phyloP scores from a whole-genome alignment of 495 filamentous ascomycete species.

The Collariella sp. region DNA sequence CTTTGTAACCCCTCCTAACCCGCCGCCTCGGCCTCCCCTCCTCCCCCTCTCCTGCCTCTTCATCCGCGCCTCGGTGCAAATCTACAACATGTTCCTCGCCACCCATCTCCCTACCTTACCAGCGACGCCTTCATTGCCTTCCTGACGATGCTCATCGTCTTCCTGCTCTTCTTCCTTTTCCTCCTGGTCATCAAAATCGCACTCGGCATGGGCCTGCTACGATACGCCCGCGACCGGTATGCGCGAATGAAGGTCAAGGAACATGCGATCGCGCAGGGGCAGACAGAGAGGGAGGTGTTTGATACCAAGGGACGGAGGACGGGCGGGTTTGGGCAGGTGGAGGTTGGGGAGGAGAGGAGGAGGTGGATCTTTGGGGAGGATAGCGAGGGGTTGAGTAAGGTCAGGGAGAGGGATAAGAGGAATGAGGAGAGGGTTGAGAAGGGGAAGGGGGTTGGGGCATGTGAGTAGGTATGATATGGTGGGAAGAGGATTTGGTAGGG shows the following conservation, averaged over 20 bases:
- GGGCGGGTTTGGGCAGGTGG: conserved; percentile 75
- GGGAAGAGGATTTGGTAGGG: conserved; percentile 39
- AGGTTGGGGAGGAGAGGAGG: conserved; percentile 80
- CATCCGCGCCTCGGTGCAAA: conserved; percentile 88
- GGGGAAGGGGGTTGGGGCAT: conserved; percentile 46
- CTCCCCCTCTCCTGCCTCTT: conserved; percentile 91
- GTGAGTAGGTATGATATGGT: conserved; percentile 87
- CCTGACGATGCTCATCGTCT: conserved; percentile 67
- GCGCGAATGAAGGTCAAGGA: conserved; percentile 69
- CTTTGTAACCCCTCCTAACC: conserved; percentile 75
- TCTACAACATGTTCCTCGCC: conserved; percentile 96
- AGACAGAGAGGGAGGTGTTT: conserved; percentile 45
- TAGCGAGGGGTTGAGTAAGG: conserved; percentile 54
- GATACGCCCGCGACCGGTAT: conserved; percentile 67
- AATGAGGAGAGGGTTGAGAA: conserved; percentile 49
- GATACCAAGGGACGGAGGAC: conserved; percentile 63
- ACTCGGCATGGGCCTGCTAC: conserved; percentile 72
- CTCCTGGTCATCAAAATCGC: conserved; percentile 73
- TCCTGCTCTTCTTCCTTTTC: conserved; percentile 67
- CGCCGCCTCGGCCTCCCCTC: conserved; percentile 81
- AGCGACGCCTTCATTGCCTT: conserved; percentile 46
- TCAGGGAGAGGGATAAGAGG: conserved; percentile 59
- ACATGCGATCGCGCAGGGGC: conserved; percentile 34
- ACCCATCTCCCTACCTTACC: conserved; percentile 62
- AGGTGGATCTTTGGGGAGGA: conserved; percentile 85